Evolutionary conservation across 768 basidiomycete genomes (phyloP), one percentile per base, ranked within the genome.

Genomic region (Phanerodontia chrysosporium): DNA sequence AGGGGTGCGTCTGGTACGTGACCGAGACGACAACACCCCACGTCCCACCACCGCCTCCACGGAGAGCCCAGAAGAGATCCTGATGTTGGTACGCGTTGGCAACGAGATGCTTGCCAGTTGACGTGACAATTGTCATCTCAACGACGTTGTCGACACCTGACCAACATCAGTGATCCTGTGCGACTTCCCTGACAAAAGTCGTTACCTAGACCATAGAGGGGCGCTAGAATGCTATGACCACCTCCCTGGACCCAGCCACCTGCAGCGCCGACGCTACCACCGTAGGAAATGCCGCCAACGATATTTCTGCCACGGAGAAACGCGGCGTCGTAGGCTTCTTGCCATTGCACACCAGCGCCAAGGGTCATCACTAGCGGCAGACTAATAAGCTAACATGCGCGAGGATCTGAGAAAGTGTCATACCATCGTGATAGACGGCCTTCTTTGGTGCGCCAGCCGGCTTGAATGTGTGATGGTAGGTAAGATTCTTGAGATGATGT

Each of bases 1-100:
- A 22, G 2, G 76, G 73, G 51, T 81, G 73, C 0, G 78, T 80
- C 52, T 66, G 65, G 60, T 82, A 82, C 0, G 80, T 80, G 4
- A 74, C 76, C 1, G 77, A 77, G 2, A 75, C 75, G 51, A 83
- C 69, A 21, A 83, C 71, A 7, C 78, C 81, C 48, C 71, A 83
- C 0, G 78, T 82, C 13, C 77, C 74, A 4, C 80, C 81, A 0
- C 82, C 82, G 1, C 78, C 79, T 0, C 81, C 82, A 32, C 81
- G 73, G 52, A 84, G 63, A 0, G 83, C 81, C 77, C 79, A 84
- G 68, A 80, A 83, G 4, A 83, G 72, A 55, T 83, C 78, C 2
- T 68, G 14, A 59, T 82, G 69, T 42, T 73, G 69, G 62, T 75
- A 67, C 0, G 63, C 60, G 62, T 83, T 83, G 22, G 71, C 76